Percentiles rank a stretch among this genome's conserved stretches.
Conservation (phyloP, 306 rosid genomes). For the Medicago arabica region DNA sequence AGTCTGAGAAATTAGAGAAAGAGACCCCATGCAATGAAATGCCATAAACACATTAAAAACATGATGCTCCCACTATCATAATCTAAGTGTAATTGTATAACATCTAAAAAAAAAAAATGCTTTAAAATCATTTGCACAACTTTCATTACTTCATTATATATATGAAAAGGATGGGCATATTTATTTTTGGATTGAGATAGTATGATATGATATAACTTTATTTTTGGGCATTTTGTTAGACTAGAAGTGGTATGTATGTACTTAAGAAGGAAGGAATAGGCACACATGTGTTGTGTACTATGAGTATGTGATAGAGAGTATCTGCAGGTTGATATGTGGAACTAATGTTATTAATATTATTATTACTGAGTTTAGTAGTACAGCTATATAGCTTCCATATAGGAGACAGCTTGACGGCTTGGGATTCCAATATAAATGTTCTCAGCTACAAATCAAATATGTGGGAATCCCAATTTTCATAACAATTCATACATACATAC, state of each 20-base stretch:
- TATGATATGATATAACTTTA: neutral
- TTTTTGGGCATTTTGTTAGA: slow-evolving; percentile 17
- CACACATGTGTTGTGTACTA: neutral
- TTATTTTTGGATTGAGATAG: neutral
- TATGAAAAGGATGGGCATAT: too few species aligned
- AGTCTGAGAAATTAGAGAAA: neutral
- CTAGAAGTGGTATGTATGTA: slow-evolving; percentile 42
- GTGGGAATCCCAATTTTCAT: neutral
- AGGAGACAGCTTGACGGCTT: slow-evolving; percentile 70
- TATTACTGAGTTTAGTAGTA: slow-evolving; percentile 44
- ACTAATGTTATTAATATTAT: too few species aligned
- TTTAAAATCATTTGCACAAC: too few species aligned
- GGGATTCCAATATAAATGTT: slow-evolving; percentile 38
- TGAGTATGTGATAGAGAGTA: neutral
- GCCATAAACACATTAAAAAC: slow-evolving; percentile 18
- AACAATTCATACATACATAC: too few species aligned
- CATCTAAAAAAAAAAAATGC: too few species aligned
- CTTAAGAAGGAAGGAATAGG: slow-evolving; percentile 35
- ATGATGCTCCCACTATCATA: neutral
- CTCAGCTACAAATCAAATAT: slow-evolving; percentile 5
- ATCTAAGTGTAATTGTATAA: too few species aligned
- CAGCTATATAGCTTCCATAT: slow-evolving; percentile 58
- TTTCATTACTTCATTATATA: too few species aligned
- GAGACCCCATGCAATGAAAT: slow-evolving; percentile 32
- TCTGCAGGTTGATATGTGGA: slow-evolving; percentile 47